These are phyloP conservation scores for Pycnococcus provasolii DNA, from an alignment of 139 green algal species.

Conservation along the genomic window DNA sequence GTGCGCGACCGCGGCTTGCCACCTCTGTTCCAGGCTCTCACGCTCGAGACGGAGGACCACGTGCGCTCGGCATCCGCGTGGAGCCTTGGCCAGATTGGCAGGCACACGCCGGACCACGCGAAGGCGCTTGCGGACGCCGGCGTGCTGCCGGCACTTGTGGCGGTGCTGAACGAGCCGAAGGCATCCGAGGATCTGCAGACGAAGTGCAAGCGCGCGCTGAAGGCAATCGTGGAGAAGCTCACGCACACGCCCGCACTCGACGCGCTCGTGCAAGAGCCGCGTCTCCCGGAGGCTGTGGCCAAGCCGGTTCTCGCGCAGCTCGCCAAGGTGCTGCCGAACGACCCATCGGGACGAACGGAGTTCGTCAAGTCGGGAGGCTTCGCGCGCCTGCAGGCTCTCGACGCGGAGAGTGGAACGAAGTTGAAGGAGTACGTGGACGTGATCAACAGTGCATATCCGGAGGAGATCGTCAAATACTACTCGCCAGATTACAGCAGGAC, in stretches of 20 bases:
- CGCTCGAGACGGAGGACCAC: constrained; percentile 67
- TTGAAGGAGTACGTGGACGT: constrained; percentile 67
- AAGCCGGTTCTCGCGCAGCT: constrained; percentile 69
- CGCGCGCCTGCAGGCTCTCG: constrained; percentile 67
- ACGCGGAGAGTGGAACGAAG: constrained; percentile 48
- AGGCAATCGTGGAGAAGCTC: constrained; percentile 63
- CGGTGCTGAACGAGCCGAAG: constrained; percentile 35
- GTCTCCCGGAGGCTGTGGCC: constrained; percentile 58
- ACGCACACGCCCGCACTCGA: constrained; percentile 66
- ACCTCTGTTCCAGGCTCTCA: constrained; percentile 52
- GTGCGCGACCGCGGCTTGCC: constrained; percentile 65
- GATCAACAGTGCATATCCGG: constrained; percentile 72
- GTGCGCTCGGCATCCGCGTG: constrained; percentile 59
- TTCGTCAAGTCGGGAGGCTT: constrained; percentile 76
- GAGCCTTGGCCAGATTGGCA: constrained; percentile 60
- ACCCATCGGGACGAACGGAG: constrained; percentile 47
- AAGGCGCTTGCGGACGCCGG: constrained; percentile 73
- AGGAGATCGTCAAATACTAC: constrained; percentile 75
- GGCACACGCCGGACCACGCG: constrained; percentile 72
- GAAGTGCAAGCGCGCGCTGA: constrained; percentile 68
- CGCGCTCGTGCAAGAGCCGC: constrained; percentile 50
- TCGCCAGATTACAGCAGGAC: constrained; percentile 57
- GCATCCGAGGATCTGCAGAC: constrained; percentile 65
- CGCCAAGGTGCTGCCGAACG: constrained; percentile 66
- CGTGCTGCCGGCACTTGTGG: constrained; percentile 53